Evolutionary conservation across 148 eudicot species (phyloP), one percentile per base, ranked within the genome.

Genomic region (Diospyros lotus): DNA sequence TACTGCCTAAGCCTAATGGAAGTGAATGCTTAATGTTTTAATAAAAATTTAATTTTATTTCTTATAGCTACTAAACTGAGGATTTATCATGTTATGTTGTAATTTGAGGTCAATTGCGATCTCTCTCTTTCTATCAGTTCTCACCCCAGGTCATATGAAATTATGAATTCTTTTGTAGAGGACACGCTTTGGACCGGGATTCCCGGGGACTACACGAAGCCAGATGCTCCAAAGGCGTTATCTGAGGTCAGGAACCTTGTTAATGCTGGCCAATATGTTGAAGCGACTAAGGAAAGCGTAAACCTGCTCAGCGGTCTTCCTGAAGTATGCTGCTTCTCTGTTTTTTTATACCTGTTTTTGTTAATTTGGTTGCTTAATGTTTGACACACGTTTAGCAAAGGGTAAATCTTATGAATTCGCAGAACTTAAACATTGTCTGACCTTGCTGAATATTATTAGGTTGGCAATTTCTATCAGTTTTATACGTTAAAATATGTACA

Each of bases 131-230:
- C 41, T 15, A 67, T 54, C 18, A 17, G 18, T 10, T 1, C 71
- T 66, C 0, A 67, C 41, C 2, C 17, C 71, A 44, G 48, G 5
- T 56, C 0, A 9, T 55, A n/a, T 50, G 5, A 74, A 68, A 68
- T 64, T 55, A n/a, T 50, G 9, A 74, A 68, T 72, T 64, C 12
- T 75, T 69, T 64, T 66, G 74, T 73, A 93, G 98, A 93, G 84
- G 98, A 93, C 77, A 93, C 97, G n/a, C 90, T 93, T 68, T 93
- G 98, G 98, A 93, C 94, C 10, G 97, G 97, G 70, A 75, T 62
- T 74, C 98, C 97, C 6, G 89, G 91, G 38, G 78, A 88, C 80
- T 91, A 93, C 77, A 86, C 91, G 0, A 78, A 91, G 66, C 86
- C 90, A 15, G 72, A 81, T 67, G 87, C 86, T 72, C 89, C 86